These are phyloP conservation scores for Cercospora sojina DNA, from an alignment of 2,329 filamentous ascomycete genomes.

Conservation along the genomic window DNA sequence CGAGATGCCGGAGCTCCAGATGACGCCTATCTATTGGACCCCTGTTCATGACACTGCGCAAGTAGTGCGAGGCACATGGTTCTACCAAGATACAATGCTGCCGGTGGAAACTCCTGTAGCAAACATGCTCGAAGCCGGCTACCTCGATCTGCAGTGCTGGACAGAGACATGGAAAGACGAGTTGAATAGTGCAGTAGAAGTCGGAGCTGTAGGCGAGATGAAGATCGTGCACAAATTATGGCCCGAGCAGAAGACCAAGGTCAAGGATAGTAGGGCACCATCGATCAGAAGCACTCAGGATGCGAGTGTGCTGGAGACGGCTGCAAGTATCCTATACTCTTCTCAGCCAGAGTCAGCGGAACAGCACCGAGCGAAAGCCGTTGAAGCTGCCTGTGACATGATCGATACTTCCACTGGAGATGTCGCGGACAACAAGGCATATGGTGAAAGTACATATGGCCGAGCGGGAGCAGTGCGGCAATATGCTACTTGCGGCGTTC, in stretches of 20 bases:
- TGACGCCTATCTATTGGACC: constrained; percentile 98
- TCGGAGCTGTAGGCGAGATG: constrained; percentile 85
- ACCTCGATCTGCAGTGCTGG: constrained; percentile 75
- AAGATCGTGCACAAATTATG: constrained; percentile 84
- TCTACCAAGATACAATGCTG: constrained; percentile 92
- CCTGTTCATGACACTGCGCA: constrained; percentile 84
- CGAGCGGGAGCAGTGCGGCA: constrained; percentile 51
- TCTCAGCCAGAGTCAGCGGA: constrained; percentile 44
- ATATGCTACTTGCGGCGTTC: constrained; percentile 75
- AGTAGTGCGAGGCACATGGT: constrained; percentile 89
- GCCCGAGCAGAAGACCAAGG: constrained; percentile 65
- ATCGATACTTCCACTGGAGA: constrained; percentile 50
- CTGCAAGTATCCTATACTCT: constrained; percentile 34
- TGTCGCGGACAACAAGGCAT: constrained; percentile 53
- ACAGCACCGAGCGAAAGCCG: constrained; percentile 44
- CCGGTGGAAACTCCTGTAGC: constrained; percentile 82
- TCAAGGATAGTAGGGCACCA: constrained; percentile 44
- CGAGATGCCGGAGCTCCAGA: constrained; percentile 70
- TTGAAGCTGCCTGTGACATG: constrained; percentile 48
- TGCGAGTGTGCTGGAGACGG: constrained; percentile 18
- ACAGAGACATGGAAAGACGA: constrained; percentile 92
- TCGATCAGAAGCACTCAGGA: constrained; percentile 21
- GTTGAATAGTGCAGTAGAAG: constrained; percentile 82
- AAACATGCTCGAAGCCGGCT: constrained; percentile 90
- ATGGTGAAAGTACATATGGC: constrained; percentile 44